Percentiles rank a stretch among this genome's conserved stretches.
Conservation (phyloP, 139 green algal genomes). For the Chlorella sp. region DNA sequence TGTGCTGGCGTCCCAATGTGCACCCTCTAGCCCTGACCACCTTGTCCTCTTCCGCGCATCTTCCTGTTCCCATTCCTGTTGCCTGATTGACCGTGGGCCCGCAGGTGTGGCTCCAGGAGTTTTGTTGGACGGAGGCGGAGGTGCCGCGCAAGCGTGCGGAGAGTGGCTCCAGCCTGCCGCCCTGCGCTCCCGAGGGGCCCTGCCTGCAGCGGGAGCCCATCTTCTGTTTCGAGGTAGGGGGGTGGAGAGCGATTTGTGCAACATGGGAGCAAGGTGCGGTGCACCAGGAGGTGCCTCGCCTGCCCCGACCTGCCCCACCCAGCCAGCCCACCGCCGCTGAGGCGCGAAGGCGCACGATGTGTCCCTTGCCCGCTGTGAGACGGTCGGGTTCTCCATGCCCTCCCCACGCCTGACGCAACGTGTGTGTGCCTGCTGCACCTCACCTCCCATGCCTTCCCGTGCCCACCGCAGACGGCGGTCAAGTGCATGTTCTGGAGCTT, state of each 20-base stretch:
- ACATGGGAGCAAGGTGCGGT: too few relatives aligned
- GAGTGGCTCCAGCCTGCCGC: conserved; percentile 25
- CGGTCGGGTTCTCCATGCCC: too few relatives aligned
- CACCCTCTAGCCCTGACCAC: too few relatives aligned
- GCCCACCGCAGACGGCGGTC: conserved; percentile 38
- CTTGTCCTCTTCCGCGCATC: too few relatives aligned
- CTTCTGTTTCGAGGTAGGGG: conserved; percentile 30
- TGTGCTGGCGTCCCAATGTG: too few relatives aligned
- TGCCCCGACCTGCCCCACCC: too few relatives aligned
- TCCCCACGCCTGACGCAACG: too few relatives aligned
- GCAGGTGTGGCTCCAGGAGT: conserved; percentile 59
- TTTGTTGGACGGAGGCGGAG: conserved; percentile 59
- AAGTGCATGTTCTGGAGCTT: conserved; percentile 53
- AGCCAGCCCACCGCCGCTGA: too few relatives aligned
- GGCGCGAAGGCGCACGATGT: too few relatives aligned
- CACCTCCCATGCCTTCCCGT: neutral
- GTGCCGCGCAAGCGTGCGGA: conserved; percentile 8
- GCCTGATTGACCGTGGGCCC: neutral
- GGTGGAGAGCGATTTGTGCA: too few relatives aligned
- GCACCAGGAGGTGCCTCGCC: too few relatives aligned
- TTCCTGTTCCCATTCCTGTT: neutral
- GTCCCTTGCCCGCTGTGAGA: too few relatives aligned
- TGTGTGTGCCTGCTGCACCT: neutral
- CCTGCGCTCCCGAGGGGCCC: neutral
- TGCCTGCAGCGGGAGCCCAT: conserved; percentile 28